phyloP scores from a whole-genome alignment of 2,329 filamentous ascomycete species.

The Hymenoscyphus albidus region DNA sequence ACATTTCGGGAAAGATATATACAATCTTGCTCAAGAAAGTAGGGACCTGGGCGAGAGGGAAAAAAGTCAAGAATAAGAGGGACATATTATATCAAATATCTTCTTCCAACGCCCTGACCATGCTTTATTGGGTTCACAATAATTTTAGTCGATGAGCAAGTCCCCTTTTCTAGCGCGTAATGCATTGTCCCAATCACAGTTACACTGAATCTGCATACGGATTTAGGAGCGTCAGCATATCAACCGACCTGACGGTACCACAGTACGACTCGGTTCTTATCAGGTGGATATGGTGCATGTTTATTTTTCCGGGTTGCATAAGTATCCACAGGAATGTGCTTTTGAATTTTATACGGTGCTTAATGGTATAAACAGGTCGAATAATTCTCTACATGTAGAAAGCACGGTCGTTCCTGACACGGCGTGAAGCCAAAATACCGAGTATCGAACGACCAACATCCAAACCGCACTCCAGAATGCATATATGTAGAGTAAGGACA shows the following conservation, averaged over 20 bases:
- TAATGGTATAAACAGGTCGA: too few relatives aligned
- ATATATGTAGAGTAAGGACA: too few relatives aligned
- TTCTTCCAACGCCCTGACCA: neutral
- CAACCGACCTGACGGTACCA: neutral
- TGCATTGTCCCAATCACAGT: neutral
- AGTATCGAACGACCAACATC: too few relatives aligned
- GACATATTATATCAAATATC: slow-evolving; percentile 1
- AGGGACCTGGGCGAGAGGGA: neutral
- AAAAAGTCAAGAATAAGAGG: neutral
- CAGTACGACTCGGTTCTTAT: neutral
- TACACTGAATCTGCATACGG: neutral
- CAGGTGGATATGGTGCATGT: neutral
- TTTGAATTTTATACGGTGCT: too few relatives aligned
- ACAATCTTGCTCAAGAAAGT: neutral
- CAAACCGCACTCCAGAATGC: too few relatives aligned
- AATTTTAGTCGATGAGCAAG: neutral
- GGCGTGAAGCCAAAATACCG: too few relatives aligned
- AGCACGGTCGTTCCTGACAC: too few relatives aligned
- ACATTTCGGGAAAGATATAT: neutral
- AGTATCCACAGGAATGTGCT: too few relatives aligned
- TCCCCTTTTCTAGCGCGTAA: neutral
- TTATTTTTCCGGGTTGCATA: too few relatives aligned
- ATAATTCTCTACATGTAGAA: too few relatives aligned
- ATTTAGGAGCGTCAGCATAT: neutral
- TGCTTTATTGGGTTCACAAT: neutral